Conservation (phyloP, 345 rosid species). For the Rhizophora mangle region DNA sequence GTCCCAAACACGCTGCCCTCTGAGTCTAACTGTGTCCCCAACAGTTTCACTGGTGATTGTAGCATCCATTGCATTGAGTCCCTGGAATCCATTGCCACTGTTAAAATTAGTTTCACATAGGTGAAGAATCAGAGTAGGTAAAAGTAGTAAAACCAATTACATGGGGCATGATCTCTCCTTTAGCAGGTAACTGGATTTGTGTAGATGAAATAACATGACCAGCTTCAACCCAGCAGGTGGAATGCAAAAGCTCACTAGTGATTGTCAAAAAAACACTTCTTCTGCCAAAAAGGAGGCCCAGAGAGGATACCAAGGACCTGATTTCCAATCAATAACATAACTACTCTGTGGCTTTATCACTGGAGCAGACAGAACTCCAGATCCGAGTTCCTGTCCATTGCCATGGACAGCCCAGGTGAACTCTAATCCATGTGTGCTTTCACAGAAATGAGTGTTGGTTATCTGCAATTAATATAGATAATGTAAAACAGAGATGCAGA, state of each 20-base stretch:
- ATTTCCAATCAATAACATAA: conserved; percentile 58
- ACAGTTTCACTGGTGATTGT: conserved; percentile 42
- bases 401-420: conserved; percentile 71
- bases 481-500: conserved; percentile 14
- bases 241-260: conserved; percentile 48
- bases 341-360: conserved; percentile 63
- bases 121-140: background rate
- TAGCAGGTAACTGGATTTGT: conserved; percentile 70
- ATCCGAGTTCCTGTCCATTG: conserved; percentile 69
- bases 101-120: background rate
- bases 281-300: conserved; percentile 62
- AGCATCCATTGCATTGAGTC: conserved; percentile 42
- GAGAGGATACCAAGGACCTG: conserved; percentile 78
- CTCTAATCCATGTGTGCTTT: conserved; percentile 64
- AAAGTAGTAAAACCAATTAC: conserved; percentile 35
- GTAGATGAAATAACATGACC: conserved; percentile 77
- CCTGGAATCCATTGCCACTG: conserved; percentile 41
- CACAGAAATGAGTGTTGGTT: conserved; percentile 57
- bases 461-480: conserved; percentile 51
- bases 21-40: conserved; percentile 54
- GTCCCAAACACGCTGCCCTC: conserved; percentile 63
- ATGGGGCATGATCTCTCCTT: conserved; percentile 53
- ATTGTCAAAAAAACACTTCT: conserved; percentile 69
- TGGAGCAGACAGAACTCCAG: conserved; percentile 64
- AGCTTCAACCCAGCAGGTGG: conserved; percentile 72